A percentile compares a stretch with the other conserved stretches of the same genome.
Evolutionary conservation across 441 rosid genomes (phyloP).

Genomic region (Pelargonium cotyledonis): DNA sequence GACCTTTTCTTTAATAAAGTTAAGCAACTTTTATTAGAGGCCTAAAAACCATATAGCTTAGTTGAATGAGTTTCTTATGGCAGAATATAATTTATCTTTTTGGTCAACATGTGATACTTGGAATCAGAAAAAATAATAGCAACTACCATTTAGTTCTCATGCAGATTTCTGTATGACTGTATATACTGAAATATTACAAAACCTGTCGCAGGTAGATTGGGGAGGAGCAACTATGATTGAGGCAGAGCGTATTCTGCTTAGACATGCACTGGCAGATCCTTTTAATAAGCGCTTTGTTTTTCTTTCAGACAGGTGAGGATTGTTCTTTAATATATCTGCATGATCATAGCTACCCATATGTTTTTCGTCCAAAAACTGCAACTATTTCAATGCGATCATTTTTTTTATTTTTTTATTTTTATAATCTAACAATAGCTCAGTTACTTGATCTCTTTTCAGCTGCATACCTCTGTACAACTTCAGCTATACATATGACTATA

Average conservation of each 20-base stretch:
- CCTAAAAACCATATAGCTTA: background rate
- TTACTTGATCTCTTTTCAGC: constrained; percentile 57
- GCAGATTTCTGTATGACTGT: background rate
- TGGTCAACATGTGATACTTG: background rate
- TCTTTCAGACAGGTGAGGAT: constrained; percentile 81
- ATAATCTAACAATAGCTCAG: constrained; percentile 35
- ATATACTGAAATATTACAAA: background rate
- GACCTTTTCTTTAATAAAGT: background rate
- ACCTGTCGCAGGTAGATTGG: constrained; percentile 78
- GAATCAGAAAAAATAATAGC: background rate
- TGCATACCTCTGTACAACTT: constrained; percentile 94
- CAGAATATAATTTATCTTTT: background rate
- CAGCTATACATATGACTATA: constrained; percentile 81
- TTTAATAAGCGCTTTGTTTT: constrained; percentile 80
- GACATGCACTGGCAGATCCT: constrained; percentile 78
- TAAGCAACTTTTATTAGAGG: background rate
- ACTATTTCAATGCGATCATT: too few species aligned
- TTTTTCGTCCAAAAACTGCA: too few species aligned
- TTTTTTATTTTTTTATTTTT: constrained; percentile 10
- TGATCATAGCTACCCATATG: background rate
- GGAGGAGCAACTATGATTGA: constrained; percentile 90
- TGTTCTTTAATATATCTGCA: too few species aligned
- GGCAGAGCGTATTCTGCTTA: constrained; percentile 87
- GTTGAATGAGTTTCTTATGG: background rate
- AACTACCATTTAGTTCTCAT: background rate